Conservation (phyloP, 768 basidiomycete species). For the Termitomyces sp. region DNA sequence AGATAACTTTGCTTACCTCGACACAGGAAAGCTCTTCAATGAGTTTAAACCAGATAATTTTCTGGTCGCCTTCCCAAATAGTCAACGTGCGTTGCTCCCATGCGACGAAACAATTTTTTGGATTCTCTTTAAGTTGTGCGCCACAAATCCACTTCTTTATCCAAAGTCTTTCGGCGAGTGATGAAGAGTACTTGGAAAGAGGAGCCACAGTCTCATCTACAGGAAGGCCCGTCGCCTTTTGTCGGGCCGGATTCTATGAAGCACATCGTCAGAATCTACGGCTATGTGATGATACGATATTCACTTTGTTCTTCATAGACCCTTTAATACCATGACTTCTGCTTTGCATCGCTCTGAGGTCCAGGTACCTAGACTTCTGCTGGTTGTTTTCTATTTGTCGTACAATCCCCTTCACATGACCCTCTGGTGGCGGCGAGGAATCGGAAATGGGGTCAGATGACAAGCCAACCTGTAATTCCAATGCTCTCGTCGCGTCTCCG, state of each 20-base stretch:
- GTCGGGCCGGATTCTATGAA: background rate
- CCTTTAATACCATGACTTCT: background rate
- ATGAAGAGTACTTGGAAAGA: background rate
- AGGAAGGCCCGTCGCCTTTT: background rate
- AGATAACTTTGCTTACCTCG: background rate
- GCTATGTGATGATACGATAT: background rate
- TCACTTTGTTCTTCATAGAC: slow-evolving; percentile 15
- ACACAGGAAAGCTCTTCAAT: background rate
- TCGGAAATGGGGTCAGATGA: slow-evolving; percentile 10
- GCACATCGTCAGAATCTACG: background rate
- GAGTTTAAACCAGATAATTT: background rate
- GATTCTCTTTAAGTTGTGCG: background rate
- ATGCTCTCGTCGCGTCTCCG: slow-evolving; percentile 9
- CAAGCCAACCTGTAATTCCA: slow-evolving; percentile 4
- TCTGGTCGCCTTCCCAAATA: background rate
- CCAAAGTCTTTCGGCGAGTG: background rate
- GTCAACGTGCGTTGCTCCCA: background rate
- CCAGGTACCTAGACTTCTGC: background rate
- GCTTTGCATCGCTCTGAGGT: background rate
- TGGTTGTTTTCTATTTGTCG: background rate
- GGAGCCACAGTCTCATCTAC: background rate
- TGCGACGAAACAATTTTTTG: background rate
- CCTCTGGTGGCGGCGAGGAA: background rate
- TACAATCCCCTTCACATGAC: slow-evolving; percentile 4
- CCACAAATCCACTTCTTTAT: background rate